Conservation (phyloP, 805 yeast genomes). For the Pichia phayaonensis region DNA sequence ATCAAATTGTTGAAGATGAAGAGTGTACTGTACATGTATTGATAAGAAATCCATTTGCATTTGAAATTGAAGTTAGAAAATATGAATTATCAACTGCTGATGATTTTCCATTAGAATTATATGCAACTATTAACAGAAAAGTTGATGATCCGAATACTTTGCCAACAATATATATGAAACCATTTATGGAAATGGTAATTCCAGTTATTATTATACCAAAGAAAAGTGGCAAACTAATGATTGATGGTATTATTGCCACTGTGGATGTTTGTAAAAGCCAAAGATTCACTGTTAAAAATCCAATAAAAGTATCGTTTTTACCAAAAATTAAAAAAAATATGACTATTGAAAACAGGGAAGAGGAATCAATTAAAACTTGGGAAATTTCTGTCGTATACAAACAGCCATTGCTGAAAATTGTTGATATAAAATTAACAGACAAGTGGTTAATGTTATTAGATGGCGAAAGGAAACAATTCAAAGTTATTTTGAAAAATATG, state of each 20-base stretch:
- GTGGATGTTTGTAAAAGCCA: conserved; percentile 44
- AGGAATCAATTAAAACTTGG: conserved; percentile 23
- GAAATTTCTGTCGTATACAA: conserved; percentile 24
- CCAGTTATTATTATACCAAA: conserved; percentile 41
- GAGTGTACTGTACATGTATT: conserved; percentile 46
- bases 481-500: conserved; percentile 47
- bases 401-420: conserved; percentile 56
- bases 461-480: conserved; percentile 55
- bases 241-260: conserved; percentile 44
- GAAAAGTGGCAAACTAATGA: conserved; percentile 39
- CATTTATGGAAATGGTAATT: conserved; percentile 32
- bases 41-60: conserved; percentile 74
- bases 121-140: conserved; percentile 2
- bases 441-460: conserved; percentile 72
- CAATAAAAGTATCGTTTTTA: background rate
- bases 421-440: conserved; percentile 46
- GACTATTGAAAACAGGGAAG: background rate
- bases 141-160: conserved; percentile 13
- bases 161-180: conserved; percentile 28
- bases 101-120: conserved; percentile 18
- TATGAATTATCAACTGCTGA: conserved; percentile 31
- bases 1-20: conserved; percentile 50
- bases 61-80: conserved; percentile 55
- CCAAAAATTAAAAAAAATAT: conserved; percentile 9
- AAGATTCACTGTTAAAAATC: conserved; percentile 25